Percentiles rank a stretch among this genome's conserved stretches.
phyloP scores from a whole-genome alignment of 371 early-diverging fungal species.

The Entomophthora muscae region DNA sequence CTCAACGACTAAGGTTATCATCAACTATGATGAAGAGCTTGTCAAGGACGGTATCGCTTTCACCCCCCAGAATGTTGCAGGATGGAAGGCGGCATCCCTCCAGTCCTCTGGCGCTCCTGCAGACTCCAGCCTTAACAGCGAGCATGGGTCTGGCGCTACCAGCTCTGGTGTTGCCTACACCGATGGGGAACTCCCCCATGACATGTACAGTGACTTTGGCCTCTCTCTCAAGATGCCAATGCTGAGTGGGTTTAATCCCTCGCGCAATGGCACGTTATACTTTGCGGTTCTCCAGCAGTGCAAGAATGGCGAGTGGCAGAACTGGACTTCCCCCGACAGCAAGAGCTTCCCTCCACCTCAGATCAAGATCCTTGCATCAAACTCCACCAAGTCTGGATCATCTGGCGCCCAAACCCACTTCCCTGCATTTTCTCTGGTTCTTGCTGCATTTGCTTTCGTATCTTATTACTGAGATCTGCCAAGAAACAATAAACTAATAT shows the following conservation, averaged over 20 bases:
- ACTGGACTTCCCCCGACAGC: not conserved
- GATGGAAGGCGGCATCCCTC: conserved; percentile 12
- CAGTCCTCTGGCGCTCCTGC: not conserved
- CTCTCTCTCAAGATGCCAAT: conserved; percentile 10
- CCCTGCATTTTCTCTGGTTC: not conserved
- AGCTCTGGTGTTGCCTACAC: conserved; percentile 15
- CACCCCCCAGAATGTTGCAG: conserved; percentile 14
- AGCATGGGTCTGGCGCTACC: conserved; percentile 9
- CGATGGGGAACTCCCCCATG: conserved; percentile 12
- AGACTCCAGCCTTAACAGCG: not conserved
- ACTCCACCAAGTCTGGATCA: not conserved
- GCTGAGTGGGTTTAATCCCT: conserved; percentile 10
- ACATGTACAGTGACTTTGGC: conserved; percentile 17
- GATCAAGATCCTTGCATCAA: not conserved
- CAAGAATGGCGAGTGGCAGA: conserved; percentile 8
- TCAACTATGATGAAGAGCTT: conserved; percentile 10
- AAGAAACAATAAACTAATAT: no score
- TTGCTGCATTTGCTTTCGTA: not conserved
- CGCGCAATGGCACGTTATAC: conserved; percentile 12
- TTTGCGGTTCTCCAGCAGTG: conserved; percentile 16
- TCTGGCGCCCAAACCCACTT: not conserved
- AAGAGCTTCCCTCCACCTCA: conserved; percentile 1
- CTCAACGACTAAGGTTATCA: conserved; percentile 14
- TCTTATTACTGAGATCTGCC: not conserved
- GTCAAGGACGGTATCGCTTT: conserved; percentile 14